Conservation (phyloP, 2,329 filamentous ascomycete genomes). For the Hawksworthiomyces lignivorus region DNA sequence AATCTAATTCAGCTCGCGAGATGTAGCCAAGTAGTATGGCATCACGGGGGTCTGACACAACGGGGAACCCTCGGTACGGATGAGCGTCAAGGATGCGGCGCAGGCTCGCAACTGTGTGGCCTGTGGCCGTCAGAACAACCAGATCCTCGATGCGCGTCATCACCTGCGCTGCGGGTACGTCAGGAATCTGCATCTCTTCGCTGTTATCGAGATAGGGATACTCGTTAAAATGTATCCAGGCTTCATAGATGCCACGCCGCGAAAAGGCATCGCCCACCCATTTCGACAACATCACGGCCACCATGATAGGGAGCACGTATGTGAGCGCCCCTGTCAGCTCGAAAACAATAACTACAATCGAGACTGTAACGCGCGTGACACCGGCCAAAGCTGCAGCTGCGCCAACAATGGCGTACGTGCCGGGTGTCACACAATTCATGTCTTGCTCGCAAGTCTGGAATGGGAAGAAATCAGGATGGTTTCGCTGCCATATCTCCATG, state of each 20-base stretch:
- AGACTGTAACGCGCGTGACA: slow-evolving; percentile 92
- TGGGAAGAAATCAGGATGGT: slow-evolving; percentile 66
- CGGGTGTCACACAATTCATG: slow-evolving; percentile 80
- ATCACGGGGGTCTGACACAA: slow-evolving; percentile 70
- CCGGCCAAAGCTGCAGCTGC: slow-evolving; percentile 91
- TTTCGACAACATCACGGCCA: slow-evolving; percentile 95
- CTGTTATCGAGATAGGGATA: slow-evolving; percentile 94
- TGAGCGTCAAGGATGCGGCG: slow-evolving; percentile 63
- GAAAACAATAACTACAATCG: slow-evolving; percentile 99
- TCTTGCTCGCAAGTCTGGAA: slow-evolving; percentile 81
- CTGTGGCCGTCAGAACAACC: slow-evolving; percentile 75
- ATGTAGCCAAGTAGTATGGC: slow-evolving; percentile 88
- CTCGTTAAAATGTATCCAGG: slow-evolving; percentile 93
- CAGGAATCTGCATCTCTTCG: slow-evolving; percentile 67
- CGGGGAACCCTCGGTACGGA: slow-evolving; percentile 82
- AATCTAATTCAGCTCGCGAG: slow-evolving; percentile 79
- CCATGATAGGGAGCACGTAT: slow-evolving; percentile 97
- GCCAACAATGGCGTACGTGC: slow-evolving; percentile 93
- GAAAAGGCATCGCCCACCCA: slow-evolving; percentile 97
- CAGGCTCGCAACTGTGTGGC: slow-evolving; percentile 76
- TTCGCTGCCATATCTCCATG: slow-evolving; percentile 79
- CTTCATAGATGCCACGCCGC: slow-evolving; percentile 89
- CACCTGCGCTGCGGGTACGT: slow-evolving; percentile 76
- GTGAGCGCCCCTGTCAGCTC: slow-evolving; percentile 93
- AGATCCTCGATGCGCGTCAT: slow-evolving; percentile 93